Percentiles rank a stretch among this genome's conserved stretches.
These are phyloP conservation scores for Solanum pimpinellifolium DNA, from an alignment of 257 asterid genomes.

Conservation along the genomic window DNA sequence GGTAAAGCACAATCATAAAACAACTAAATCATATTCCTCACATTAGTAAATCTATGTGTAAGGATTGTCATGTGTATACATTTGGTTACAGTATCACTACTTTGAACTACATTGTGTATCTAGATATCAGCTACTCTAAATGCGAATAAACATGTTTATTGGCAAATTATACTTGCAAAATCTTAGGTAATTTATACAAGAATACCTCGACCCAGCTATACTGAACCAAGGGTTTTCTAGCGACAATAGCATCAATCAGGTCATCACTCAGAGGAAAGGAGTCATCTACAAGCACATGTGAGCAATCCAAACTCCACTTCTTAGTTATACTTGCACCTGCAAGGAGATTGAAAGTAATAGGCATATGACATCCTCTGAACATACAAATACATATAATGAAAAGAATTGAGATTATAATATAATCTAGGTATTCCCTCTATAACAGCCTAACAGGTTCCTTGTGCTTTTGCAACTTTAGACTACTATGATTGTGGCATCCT, in stretches of 20 bases:
- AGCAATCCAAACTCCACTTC: slow-evolving; percentile 57
- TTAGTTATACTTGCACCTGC: slow-evolving; percentile 53
- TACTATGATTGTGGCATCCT: neutral
- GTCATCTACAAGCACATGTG: slow-evolving; percentile 75
- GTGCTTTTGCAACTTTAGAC: neutral
- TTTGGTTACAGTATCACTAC: neutral
- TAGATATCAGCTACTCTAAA: neutral
- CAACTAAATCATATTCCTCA: neutral
- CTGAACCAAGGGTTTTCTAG: slow-evolving; percentile 42
- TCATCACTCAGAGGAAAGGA: slow-evolving; percentile 39
- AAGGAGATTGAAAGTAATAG: neutral
- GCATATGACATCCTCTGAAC: neutral
- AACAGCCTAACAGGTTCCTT: neutral
- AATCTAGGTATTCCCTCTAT: neutral
- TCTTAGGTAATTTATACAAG: slow-evolving; percentile 6
- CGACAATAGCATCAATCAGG: slow-evolving; percentile 48
- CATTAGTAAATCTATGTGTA: neutral
- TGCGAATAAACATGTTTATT: neutral
- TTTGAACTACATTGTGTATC: neutral
- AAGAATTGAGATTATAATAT: neutral
- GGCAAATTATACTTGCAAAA: neutral
- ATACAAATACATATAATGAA: neutral
- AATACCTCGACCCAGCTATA: slow-evolving; percentile 77
- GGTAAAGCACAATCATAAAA: neutral
- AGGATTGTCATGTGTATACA: neutral